Percentiles rank a stretch among this genome's conserved stretches.
Evolutionary conservation across 371 early-diverging fungal genomes (phyloP).

Genomic region (Chytridium lagenaria): DNA sequence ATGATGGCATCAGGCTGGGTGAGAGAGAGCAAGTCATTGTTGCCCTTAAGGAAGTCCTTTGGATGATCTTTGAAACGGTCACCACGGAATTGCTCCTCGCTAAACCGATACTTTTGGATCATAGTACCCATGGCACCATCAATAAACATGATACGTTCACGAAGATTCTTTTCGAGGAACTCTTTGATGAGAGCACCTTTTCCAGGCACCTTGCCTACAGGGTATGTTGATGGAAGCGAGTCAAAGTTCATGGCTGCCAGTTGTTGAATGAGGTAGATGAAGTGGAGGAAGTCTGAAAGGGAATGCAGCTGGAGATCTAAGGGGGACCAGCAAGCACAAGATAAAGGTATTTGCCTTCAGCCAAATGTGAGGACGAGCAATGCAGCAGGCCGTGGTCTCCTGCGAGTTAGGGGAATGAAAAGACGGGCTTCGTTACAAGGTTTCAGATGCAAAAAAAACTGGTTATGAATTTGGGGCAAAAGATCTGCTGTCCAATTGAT

Average conservation of each 20-base stretch:
- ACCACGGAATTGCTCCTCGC: slow-evolving; percentile 86
- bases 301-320: too few relatives aligned
- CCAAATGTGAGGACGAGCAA: too few relatives aligned
- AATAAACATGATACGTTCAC: slow-evolving; percentile 87
- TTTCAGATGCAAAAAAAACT: too few relatives aligned
- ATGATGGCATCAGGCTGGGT: slow-evolving; percentile 88
- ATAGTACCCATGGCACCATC: slow-evolving; percentile 66
- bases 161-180: slow-evolving; percentile 76
- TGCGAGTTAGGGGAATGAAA: not conserved
- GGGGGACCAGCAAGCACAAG: not conserved
- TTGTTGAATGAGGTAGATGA: not conserved
- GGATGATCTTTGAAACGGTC: slow-evolving; percentile 79
- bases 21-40: slow-evolving; percentile 91
- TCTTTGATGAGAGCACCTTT: slow-evolving; percentile 42
- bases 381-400: too few relatives aligned
- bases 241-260: slow-evolving; percentile 7
- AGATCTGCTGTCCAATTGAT: not conserved
- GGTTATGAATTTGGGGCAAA: too few relatives aligned
- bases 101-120: slow-evolving; percentile 80
- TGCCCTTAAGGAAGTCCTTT: slow-evolving; percentile 85
- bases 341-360: not conserved
- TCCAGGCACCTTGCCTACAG: slow-evolving; percentile 46
- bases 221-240: not conserved
- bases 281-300: too few relatives aligned
- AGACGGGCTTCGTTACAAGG: not conserved